phyloP scores from a whole-genome alignment of 129 eudicot genomes.

The Apium graveolens region DNA sequence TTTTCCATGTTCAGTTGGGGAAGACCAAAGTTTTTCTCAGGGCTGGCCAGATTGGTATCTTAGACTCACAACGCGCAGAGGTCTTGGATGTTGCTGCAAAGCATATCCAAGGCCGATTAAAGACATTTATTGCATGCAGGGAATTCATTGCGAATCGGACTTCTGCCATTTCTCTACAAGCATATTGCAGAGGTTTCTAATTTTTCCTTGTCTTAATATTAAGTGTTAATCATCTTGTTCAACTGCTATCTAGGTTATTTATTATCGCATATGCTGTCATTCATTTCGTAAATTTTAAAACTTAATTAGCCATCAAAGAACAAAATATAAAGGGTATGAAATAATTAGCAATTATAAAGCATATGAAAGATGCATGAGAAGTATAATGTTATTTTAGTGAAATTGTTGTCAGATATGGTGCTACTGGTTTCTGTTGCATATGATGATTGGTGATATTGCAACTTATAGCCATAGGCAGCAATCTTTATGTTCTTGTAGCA shows the following conservation, averaged over 20 bases:
- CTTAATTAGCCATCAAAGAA: neutral
- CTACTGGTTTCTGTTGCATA: neutral
- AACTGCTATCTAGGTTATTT: neutral
- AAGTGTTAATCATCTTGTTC: neutral
- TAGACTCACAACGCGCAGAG: constrained; percentile 83
- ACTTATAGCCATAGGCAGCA: neutral
- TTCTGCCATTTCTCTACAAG: constrained; percentile 73
- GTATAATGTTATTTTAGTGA: neutral
- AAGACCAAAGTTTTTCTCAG: constrained; percentile 89
- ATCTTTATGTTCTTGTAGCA: neutral
- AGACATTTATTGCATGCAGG: constrained; percentile 59
- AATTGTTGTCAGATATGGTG: neutral
- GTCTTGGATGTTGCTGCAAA: constrained; percentile 88
- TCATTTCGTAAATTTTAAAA: too few relatives aligned
- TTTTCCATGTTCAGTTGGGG: constrained; percentile 50
- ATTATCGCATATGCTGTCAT: neutral
- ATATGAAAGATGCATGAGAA: neutral
- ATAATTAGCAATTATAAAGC: neutral
- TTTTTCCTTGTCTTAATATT: neutral
- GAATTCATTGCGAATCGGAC: constrained; percentile 44
- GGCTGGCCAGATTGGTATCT: constrained; percentile 94
- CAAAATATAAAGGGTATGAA: neutral
- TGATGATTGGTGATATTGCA: neutral
- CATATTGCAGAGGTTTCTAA: constrained; percentile 79
- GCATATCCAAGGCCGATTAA: constrained; percentile 60